Percentiles rank a stretch among this genome's conserved stretches.
These are phyloP conservation scores for Pichia nanzhaoensis DNA, from an alignment of 805 yeast genomes.

Conservation along the genomic window DNA sequence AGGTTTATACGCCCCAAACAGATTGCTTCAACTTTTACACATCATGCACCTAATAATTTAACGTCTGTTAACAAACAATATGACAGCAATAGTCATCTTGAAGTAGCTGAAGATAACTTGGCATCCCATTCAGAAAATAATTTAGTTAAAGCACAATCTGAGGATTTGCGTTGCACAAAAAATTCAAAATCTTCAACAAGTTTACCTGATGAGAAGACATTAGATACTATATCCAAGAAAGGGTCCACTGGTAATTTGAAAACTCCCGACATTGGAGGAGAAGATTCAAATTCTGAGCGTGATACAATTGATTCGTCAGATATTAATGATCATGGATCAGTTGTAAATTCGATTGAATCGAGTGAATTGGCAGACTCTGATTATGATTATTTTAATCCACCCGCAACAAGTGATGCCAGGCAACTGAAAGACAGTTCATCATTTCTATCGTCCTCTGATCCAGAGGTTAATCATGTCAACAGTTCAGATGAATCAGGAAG, in stretches of 20 bases:
- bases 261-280: background rate
- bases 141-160: background rate
- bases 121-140: background rate
- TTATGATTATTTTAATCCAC: conserved; percentile 14
- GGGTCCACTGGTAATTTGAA: too few species aligned
- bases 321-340: conserved; percentile 11
- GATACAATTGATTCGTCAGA: conserved; percentile 7
- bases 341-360: conserved; percentile 20
- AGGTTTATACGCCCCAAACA: conserved; percentile 9
- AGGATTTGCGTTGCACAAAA: background rate
- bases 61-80: background rate
- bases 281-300: conserved; percentile 3
- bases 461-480: background rate
- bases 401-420: background rate
- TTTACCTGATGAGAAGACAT: too few species aligned
- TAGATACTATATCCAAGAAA: too few species aligned
- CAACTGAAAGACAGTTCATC: background rate
- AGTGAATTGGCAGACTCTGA: conserved; percentile 24
- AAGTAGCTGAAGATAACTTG: too few species aligned
- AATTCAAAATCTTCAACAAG: background rate
- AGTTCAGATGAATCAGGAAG: background rate
- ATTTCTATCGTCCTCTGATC: background rate
- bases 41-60: conserved; percentile 3
- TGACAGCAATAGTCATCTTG: too few species aligned
- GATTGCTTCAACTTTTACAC: conserved; percentile 6